Percentiles rank a stretch among this genome's conserved stretches.
Conservation (phyloP, 2,329 filamentous ascomycete species). For the Botrytis sinoallii region DNA sequence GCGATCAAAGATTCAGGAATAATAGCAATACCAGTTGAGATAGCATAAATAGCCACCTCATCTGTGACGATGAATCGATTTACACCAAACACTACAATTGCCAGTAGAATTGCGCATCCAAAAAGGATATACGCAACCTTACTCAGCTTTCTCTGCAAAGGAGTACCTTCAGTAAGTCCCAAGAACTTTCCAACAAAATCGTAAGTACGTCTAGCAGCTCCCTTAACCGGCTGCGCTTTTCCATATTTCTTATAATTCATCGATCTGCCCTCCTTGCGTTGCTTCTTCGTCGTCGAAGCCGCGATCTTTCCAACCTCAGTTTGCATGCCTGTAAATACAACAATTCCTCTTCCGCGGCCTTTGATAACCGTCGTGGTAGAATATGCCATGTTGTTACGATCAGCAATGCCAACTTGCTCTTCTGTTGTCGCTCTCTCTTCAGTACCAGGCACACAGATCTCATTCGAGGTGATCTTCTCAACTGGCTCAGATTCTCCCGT, state of each 20-base stretch:
- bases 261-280: constrained; percentile 50
- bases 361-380: constrained; percentile 54
- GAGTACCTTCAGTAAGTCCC: constrained; percentile 60
- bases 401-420: constrained; percentile 46
- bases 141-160: constrained; percentile 62
- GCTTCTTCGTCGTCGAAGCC: constrained; percentile 47
- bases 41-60: constrained; percentile 37
- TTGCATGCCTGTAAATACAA: constrained; percentile 52
- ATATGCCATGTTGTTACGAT: constrained; percentile 54
- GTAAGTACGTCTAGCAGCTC: constrained; percentile 45
- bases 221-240: constrained; percentile 47
- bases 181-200: constrained; percentile 53
- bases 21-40: constrained; percentile 49
- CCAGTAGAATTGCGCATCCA: constrained; percentile 48
- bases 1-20: constrained; percentile 57
- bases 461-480: constrained; percentile 64
- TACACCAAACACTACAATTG: constrained; percentile 41
- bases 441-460: constrained; percentile 39
- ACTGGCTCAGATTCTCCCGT: constrained; percentile 89
- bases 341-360: constrained; percentile 53
- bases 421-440: constrained; percentile 41
- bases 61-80: constrained; percentile 41
- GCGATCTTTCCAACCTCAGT: constrained; percentile 58
- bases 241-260: constrained; percentile 46
- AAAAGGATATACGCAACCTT: constrained; percentile 64